phyloP scores from a whole-genome alignment of 2,329 filamentous ascomycete genomes.

The Onygenales sp. region DNA sequence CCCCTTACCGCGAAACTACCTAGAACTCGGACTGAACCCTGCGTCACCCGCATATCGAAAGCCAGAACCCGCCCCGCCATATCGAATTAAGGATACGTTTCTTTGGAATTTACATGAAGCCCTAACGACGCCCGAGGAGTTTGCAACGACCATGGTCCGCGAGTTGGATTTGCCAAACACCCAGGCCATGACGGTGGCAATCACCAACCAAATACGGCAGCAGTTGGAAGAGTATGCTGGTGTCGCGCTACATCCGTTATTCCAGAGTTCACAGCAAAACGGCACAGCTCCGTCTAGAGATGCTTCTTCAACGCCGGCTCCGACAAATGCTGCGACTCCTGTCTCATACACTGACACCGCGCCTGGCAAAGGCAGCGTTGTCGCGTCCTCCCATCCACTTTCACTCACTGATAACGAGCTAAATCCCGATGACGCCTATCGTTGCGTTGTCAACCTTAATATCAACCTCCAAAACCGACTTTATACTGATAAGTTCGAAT shows the following conservation, averaged over 20 bases:
- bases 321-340: slow-evolving; percentile 14
- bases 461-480: slow-evolving; percentile 86
- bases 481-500: slow-evolving; percentile 96
- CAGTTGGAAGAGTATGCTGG: slow-evolving; percentile 95
- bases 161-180: slow-evolving; percentile 84
- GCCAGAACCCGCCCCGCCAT: slow-evolving; percentile 71
- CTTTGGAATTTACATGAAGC: slow-evolving; percentile 96
- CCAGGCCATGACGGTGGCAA: slow-evolving; percentile 59
- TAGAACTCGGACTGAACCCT: slow-evolving; percentile 45
- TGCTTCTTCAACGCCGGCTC: slow-evolving; percentile 20
- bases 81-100: slow-evolving; percentile 88
- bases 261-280: slow-evolving; percentile 45
- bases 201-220: slow-evolving; percentile 87
- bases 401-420: slow-evolving; percentile 59
- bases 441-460: slow-evolving; percentile 82
- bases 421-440: slow-evolving; percentile 89
- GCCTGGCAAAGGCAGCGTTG: slow-evolving; percentile 4
- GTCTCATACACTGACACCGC: slow-evolving; percentile 16
- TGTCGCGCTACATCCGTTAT: slow-evolving; percentile 85
- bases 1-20: slow-evolving; percentile 32
- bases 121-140: slow-evolving; percentile 87
- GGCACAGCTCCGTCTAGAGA: slow-evolving; percentile 38
- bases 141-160: slow-evolving; percentile 81
- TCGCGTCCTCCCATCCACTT: not conserved
- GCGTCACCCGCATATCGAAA: slow-evolving; percentile 67